Evolutionary conservation across 2,329 filamentous ascomycete species (phyloP).

Genomic region (Pestalotiopsis sp.): DNA sequence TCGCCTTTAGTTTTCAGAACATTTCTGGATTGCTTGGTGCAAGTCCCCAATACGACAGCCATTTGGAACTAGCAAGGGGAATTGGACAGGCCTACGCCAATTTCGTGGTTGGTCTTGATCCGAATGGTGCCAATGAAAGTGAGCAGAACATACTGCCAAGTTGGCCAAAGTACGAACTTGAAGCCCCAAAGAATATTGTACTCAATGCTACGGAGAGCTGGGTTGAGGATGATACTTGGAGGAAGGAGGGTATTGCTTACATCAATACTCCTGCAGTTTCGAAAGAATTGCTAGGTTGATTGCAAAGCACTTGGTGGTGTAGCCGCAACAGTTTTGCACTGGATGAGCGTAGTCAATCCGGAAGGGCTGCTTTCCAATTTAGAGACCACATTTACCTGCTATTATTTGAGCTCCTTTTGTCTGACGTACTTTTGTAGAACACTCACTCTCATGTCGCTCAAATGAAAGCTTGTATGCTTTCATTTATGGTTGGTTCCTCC

Average conservation of each 20-base stretch:
- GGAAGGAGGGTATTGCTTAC: conserved; percentile 47
- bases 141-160: conserved; percentile 17
- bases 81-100: conserved; percentile 45
- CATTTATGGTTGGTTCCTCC: too few species aligned
- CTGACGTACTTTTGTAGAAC: not conserved
- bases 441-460: too few species aligned
- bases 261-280: conserved; percentile 41
- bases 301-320: not conserved
- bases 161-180: conserved; percentile 28
- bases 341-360: not conserved
- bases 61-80: conserved; percentile 34
- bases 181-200: conserved; percentile 45
- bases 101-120: conserved; percentile 45
- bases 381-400: not conserved
- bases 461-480: too few species aligned
- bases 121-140: conserved; percentile 33
- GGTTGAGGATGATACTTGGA: conserved; percentile 49
- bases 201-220: conserved; percentile 44
- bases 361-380: too few species aligned
- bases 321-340: too few species aligned
- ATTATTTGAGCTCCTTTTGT: not conserved
- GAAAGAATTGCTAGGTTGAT: conserved; percentile 35
- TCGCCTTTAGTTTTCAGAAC: conserved; percentile 53
- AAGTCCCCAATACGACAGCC: conserved; percentile 42
- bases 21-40: conserved; percentile 49